phyloP scores from a whole-genome alignment of 1,284 basidiomycete genomes.

The Sphagnurus paluster region DNA sequence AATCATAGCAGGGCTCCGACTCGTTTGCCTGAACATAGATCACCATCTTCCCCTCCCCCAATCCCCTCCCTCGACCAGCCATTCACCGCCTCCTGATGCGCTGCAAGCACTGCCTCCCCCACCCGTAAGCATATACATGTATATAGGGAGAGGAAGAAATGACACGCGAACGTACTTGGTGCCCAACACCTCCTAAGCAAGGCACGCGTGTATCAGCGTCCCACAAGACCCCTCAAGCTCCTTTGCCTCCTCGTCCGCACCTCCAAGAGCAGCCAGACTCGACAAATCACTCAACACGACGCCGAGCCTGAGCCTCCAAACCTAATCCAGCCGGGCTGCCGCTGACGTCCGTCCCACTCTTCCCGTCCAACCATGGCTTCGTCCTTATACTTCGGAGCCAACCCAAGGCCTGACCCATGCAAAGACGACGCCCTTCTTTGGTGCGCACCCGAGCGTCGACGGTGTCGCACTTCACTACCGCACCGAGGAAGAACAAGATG shows the following conservation, averaged over 20 bases:
- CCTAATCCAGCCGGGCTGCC: no score
- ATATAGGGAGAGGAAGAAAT: slow-evolving; percentile 10
- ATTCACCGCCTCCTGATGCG: slow-evolving; percentile 38
- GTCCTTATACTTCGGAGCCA: neutral
- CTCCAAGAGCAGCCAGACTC: no score
- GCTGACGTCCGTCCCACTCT: no score
- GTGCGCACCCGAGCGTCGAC: slow-evolving; percentile 71
- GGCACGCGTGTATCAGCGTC: slow-evolving; percentile 53
- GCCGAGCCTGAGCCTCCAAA: no score
- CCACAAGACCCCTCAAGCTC: slow-evolving; percentile 54
- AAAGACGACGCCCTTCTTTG: slow-evolving; percentile 70
- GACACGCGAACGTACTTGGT: slow-evolving; percentile 53
- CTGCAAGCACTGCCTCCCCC: slow-evolving; percentile 44
- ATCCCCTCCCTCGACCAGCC: slow-evolving; percentile 30
- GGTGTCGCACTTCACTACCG: slow-evolving; percentile 65
- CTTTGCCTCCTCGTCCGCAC: slow-evolving; percentile 38
- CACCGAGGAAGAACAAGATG: slow-evolving; percentile 65
- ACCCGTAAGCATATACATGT: slow-evolving; percentile 17
- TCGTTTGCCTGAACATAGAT: no score
- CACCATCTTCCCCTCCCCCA: neutral
- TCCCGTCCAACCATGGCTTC: no score
- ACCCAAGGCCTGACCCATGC: slow-evolving; percentile 54
- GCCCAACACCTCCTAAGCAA: slow-evolving; percentile 54
- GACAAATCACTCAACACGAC: no score
- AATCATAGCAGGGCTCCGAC: no score